A percentile compares a stretch with the other conserved stretches of the same genome.
phyloP scores from a whole-genome alignment of 176 grass and related monocot genomes.

The Urochloa ruziziensis region DNA sequence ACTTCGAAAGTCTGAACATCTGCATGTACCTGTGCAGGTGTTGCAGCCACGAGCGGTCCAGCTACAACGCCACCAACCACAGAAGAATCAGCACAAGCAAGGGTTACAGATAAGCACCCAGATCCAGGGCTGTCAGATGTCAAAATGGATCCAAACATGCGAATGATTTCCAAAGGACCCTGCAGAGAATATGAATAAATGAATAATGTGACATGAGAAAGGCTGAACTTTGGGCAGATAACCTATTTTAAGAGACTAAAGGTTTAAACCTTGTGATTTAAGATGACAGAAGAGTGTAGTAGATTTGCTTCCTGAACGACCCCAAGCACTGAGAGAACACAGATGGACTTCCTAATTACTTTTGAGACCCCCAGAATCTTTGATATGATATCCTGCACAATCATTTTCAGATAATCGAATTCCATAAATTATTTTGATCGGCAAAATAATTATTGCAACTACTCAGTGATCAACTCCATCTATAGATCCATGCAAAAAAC shows the following conservation, averaged over 20 bases:
- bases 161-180: slow-evolving; percentile 53
- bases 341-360: slow-evolving; percentile 23
- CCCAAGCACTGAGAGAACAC: slow-evolving; percentile 39
- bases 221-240: neutral
- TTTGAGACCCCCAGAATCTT: slow-evolving; percentile 16
- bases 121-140: slow-evolving; percentile 27
- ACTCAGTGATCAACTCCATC: neutral
- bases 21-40: slow-evolving; percentile 36
- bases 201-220: neutral
- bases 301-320: slow-evolving; percentile 33
- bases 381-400: slow-evolving; percentile 38
- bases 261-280: slow-evolving; percentile 41
- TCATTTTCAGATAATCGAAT: slow-evolving; percentile 6
- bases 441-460: neutral
- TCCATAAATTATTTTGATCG: neutral
- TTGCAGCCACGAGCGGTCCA: slow-evolving; percentile 45
- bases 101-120: slow-evolving; percentile 34
- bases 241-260: slow-evolving; percentile 36
- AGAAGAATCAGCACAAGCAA: slow-evolving; percentile 39
- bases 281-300: slow-evolving; percentile 32
- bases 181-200: slow-evolving; percentile 26
- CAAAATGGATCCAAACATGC: slow-evolving; percentile 39
- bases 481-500: neutral
- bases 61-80: slow-evolving; percentile 35
- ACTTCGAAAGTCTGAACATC: neutral